Base-by-base conservation (phyloP, 2,329 filamentous ascomycete species). In the Hymenoscyphus linearis region DNA sequence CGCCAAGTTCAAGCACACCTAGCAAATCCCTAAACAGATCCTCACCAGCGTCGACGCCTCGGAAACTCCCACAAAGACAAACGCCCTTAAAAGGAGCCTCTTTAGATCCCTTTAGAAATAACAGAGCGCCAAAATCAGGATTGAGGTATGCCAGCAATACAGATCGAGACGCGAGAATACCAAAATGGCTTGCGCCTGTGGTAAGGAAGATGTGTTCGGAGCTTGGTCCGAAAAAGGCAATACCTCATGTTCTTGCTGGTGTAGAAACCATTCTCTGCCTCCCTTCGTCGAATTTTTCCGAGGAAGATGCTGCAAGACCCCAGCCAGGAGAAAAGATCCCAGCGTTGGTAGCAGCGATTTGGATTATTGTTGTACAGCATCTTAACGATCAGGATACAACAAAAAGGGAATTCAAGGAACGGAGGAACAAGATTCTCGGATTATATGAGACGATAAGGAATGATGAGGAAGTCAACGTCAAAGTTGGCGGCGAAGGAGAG, bases 161-260 rank as follows among this genome's bases (percentile, higher is more conserved):
- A n/a, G 64, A 70, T 9, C 66, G 61, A 44, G 62, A 69, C 36
- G 59, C 40, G 2, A 60, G 63, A 2, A 70, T 83, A 4, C 85
- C 86, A 0, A 75, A 77, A 6, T 96, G 90, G 89, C 79, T 88
- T n/a, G 85, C 86, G 70, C 84, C 87, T 0, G 81, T 84, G 0
- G 84, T 91, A 9, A 82, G 88, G 26, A 82, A 81, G 61, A 74
- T 96, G 12, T 88, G 88, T 72, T 80, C 80, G 44, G 80, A 82
- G 26, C 79, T 91, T 10, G 79, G 80, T 0, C 83, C 85, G 0
- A 80, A 82, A 6, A 79, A 78, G 3, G 81, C 92, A 2, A 85
- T 84, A 0, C 88, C 89, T 0, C 89, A 91, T 59, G 82, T 96
- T 0, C 83, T 90, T 55, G 87, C 90, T 0, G 91, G 90, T 0